phyloP scores from a whole-genome alignment of 371 early-diverging fungal genomes.

The Mortierella sp. region DNA sequence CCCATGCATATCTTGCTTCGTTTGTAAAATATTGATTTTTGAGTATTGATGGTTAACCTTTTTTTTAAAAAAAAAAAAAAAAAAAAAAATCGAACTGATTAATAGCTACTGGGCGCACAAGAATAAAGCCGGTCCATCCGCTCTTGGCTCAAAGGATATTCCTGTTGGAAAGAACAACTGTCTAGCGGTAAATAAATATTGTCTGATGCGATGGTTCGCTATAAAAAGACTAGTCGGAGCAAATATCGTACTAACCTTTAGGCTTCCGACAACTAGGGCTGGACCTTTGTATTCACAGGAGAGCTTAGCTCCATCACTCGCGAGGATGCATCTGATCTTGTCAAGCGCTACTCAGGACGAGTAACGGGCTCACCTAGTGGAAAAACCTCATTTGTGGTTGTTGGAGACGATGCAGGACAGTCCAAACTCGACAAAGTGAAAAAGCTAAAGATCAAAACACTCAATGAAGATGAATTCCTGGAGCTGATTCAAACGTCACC shows the following conservation, averaged over 20 bases:
- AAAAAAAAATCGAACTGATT: not conserved
- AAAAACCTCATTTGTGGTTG: constrained; percentile 92
- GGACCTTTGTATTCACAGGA: constrained; percentile 96
- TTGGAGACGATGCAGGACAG: constrained; percentile 95
- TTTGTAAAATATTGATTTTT: not conserved
- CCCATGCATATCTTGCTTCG: not conserved
- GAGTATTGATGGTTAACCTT: not conserved
- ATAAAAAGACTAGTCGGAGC: not conserved
- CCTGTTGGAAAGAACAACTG: constrained; percentile 87
- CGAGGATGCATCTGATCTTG: constrained; percentile 82
- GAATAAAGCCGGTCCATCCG: constrained; percentile 66
- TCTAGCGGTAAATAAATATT: constrained; percentile 52
- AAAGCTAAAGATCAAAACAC: constrained; percentile 71
- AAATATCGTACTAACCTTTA: not conserved
- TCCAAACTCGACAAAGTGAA: constrained; percentile 91
- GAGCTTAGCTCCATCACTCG: constrained; percentile 82
- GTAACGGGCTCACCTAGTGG: constrained; percentile 87
- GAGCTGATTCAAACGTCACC: constrained; percentile 76
- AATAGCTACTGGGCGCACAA: constrained; percentile 52
- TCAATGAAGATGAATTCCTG: constrained; percentile 93
- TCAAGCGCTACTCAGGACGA: constrained; percentile 92
- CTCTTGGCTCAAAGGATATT: constrained; percentile 79
- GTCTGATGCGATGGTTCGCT: not conserved
- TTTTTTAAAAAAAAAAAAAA: too few species aligned
- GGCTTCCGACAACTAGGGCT: constrained; percentile 51